Evolutionary conservation across 2,329 filamentous ascomycete species (phyloP), one percentile per base, ranked within the genome.

Genomic region (Escovopsis sp.): DNA sequence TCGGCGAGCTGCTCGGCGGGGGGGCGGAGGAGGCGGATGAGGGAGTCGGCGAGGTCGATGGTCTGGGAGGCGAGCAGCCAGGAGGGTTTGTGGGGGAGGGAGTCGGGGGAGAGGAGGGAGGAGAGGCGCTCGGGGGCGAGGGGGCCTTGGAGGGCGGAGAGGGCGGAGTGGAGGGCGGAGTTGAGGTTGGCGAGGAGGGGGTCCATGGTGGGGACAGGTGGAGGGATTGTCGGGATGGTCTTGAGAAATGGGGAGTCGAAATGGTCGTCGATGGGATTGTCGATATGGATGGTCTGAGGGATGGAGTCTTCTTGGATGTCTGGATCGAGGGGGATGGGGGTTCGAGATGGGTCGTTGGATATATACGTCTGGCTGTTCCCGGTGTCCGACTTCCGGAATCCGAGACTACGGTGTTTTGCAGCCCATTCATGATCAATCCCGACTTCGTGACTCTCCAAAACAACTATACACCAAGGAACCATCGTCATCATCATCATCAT

Each of bases 1-100:
- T 39, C 37, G 9, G 37, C 37, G 12, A 39, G 29, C 10, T 35
- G 26, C 13, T 36, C 26, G 4, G 34, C 19, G 8, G 37, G 37
- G 11, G 37, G 37, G 12, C 36, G 37, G 2, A 39, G 30, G 34
- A 39, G 30, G 3, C 30, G 23, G 10, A 39, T 28, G 2, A 39
- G 19, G n/a, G 15, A 26, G 25, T 39, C 37, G 13, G 37, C 37
- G 34, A 36, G 19, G 18, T 39, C 31, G 11, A 39, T 30, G 1
- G 34, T 30, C 15, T 36, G 34, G 4, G 37, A 29, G 5, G 35
- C n/a, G 23, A 39, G 37, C 14, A 30, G 23, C 29, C 37, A 36
- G 2, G 27, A n/a, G 11, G 27, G 23, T 21, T 33, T 30, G 7
- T 35, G 34, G 4, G 29, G 37, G 11, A 36, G 30, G 4, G 34